Base-by-base conservation (phyloP, 768 basidiomycete genomes). In the Tulasnella sp. region DNA sequence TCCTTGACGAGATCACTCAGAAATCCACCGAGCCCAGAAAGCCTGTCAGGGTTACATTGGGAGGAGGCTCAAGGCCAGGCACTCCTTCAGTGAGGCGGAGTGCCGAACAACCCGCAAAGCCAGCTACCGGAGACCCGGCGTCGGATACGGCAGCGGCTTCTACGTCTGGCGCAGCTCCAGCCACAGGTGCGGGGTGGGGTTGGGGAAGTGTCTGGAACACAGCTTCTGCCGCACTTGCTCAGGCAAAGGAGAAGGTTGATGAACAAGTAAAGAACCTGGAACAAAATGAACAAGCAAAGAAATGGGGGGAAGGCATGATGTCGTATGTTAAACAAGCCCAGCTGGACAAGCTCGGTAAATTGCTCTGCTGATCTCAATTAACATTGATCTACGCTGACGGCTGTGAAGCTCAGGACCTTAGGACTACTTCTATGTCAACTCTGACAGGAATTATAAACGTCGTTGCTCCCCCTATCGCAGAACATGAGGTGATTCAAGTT, bases 401-500 rank as follows among this genome's bases (percentile, higher is more conserved):
- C 38, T 69, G 72, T 78, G 40, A 80, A 97, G 96, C 93, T 72
- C 88, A 96, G 81, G 96, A 97, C 81, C 91, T 99, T 80, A 93
- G 91, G 81, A 88, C 91, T 71, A 92, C 93, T 36, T 94, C 95
- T 37, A 84, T 96, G 45, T 94, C 93, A 12, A 95, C 96, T 2
- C 85, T 99, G 36, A 93, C 89, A 2, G 96, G 97, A 76, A 91
- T 99, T 75, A 85, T 99, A 71, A 97, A 98, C 82, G 97, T 92
- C 37, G 97, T 99, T 77, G 97, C 97, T 0, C 97, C 97, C 54
- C 97, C 97, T 15, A 99, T 99, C 80, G 93, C 96, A 34, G 96
- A 97, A 82, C 97, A 99, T 82, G 97, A 99, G 83, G 94, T 98
- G 19, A 96, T 99, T 79, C 90, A 97, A 82, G 91, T 99, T 9